Evolutionary conservation across 306 rosid genomes (phyloP).

Genomic region (Pachyrhizus erosus): DNA sequence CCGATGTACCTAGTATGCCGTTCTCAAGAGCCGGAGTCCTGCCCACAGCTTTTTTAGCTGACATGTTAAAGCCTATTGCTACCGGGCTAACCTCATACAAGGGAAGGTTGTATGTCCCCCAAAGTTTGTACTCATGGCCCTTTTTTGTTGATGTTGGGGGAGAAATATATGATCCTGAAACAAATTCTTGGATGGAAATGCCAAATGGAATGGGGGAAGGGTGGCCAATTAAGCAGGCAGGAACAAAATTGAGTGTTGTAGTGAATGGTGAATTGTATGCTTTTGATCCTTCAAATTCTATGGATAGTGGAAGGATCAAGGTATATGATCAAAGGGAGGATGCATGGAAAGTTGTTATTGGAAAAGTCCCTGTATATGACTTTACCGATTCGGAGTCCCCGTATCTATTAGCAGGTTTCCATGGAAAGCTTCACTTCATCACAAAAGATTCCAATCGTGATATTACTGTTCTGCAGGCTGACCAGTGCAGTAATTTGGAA

Average conservation of each 20-base stretch:
- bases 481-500: slow-evolving; percentile 42
- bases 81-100: slow-evolving; percentile 79
- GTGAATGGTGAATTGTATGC: slow-evolving; percentile 83
- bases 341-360: slow-evolving; percentile 73
- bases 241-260: slow-evolving; percentile 75
- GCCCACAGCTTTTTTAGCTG: slow-evolving; percentile 75
- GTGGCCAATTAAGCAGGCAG: slow-evolving; percentile 88
- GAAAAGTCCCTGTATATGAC: slow-evolving; percentile 73
- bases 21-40: slow-evolving; percentile 73
- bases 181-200: slow-evolving; percentile 81
- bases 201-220: slow-evolving; percentile 89
- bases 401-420: slow-evolving; percentile 75
- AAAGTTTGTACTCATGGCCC: slow-evolving; percentile 83
- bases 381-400: slow-evolving; percentile 78
- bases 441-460: slow-evolving; percentile 69
- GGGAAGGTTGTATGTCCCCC: slow-evolving; percentile 84
- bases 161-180: slow-evolving; percentile 81
- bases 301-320: slow-evolving; percentile 77
- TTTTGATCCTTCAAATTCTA: slow-evolving; percentile 75
- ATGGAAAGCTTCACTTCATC: slow-evolving; percentile 79
- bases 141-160: slow-evolving; percentile 89
- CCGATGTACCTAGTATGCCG: slow-evolving; percentile 79
- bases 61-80: slow-evolving; percentile 83
- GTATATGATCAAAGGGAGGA: slow-evolving; percentile 77
- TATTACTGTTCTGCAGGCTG: slow-evolving; percentile 65